Base-by-base conservation (phyloP, 192 early-diverging fungal genomes). In the Backusella australiensis region DNA sequence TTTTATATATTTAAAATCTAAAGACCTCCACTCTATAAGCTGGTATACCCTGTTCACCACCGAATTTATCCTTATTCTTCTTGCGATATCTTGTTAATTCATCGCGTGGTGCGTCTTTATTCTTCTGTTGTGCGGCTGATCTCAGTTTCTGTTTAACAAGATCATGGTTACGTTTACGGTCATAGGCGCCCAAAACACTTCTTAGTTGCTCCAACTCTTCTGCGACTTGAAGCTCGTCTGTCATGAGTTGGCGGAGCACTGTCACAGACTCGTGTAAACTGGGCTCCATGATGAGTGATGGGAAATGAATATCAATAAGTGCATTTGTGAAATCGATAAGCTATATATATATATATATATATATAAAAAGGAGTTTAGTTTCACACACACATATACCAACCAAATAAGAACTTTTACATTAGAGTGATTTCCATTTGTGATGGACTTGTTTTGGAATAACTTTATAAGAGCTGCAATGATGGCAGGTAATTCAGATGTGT, bases 1-100 rank as follows among this genome's bases (percentile, higher is more conserved):
- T 42, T 46, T n/a, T n/a, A n/a, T n/a, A 38, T 56, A 26, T 44
- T 73, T 87, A 87, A 81, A 87, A 76, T 46, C 80, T 82, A 79
- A 87, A 84, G 42, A 81, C 78, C 67, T 87, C 86, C 17, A 85
- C 86, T 74, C 69, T 83, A 79, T 87, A 87, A 29, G 83, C 82
- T 35, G 82, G 82, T 19, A 85, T 77, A 17, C 84, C 86, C 39
- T 85, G 76, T 36, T 81, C 84, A 23, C 86, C 82, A 73, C 83
- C 86, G 72, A 75, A 82, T 70, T 76, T 81, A 34, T 80, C 77
- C 79, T 82, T 85, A 71, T 78, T 78, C 77, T 82, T 79, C 53
- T 82, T 85, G 6, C 70, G 71, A 39, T 34, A 71, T 41, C 56
- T 73, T 44, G 39, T 73, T 38, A 74, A 70, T 26, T 76, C 77